Percentiles rank a stretch among this genome's conserved stretches.
Evolutionary conservation across 163 green algal species (phyloP).

Genomic region (Volvox carteri): DNA sequence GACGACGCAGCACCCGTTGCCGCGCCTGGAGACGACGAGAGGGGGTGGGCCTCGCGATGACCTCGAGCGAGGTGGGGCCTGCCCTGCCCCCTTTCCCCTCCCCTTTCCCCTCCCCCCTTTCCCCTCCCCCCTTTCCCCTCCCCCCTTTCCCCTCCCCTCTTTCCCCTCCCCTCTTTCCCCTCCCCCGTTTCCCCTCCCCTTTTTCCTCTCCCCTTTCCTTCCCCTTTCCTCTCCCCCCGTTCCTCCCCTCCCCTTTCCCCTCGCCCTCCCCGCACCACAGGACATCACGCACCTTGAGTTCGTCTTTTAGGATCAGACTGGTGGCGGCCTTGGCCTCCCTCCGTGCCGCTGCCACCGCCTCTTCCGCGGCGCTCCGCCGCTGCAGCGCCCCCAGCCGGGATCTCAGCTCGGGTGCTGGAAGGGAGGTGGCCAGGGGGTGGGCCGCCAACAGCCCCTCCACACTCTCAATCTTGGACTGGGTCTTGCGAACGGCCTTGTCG

Average conservation of each 20-base stretch:
- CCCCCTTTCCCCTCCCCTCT: too few relatives aligned
- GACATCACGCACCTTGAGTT: slow-evolving; percentile 75
- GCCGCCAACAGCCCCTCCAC: slow-evolving; percentile 72
- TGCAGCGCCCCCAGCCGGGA: slow-evolving; percentile 66
- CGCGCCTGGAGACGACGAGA: slow-evolving; percentile 59
- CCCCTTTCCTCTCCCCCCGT: too few relatives aligned
- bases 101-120: too few relatives aligned
- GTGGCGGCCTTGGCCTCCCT: slow-evolving; percentile 76
- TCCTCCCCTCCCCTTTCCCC: too few relatives aligned
- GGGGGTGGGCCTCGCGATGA: too few relatives aligned
- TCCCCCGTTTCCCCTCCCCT: too few relatives aligned
- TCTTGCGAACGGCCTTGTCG: slow-evolving; percentile 58
- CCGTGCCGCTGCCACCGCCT: slow-evolving; percentile 67
- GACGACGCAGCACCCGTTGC: slow-evolving; percentile 82
- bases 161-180: too few relatives aligned
- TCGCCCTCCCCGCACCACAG: too few relatives aligned
- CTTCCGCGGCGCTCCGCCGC: slow-evolving; percentile 68
- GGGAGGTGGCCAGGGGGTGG: slow-evolving; percentile 67
- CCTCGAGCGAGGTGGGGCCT: too few relatives aligned
- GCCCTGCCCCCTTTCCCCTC: too few relatives aligned
- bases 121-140: too few relatives aligned
- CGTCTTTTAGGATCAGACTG: slow-evolving; percentile 82
- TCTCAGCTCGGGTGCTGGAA: background rate
- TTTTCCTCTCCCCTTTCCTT: too few relatives aligned
- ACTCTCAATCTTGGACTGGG: slow-evolving; percentile 66